Evolutionary conservation across 148 eudicot genomes (phyloP).

Genomic region (Amaranthus palmeri): DNA sequence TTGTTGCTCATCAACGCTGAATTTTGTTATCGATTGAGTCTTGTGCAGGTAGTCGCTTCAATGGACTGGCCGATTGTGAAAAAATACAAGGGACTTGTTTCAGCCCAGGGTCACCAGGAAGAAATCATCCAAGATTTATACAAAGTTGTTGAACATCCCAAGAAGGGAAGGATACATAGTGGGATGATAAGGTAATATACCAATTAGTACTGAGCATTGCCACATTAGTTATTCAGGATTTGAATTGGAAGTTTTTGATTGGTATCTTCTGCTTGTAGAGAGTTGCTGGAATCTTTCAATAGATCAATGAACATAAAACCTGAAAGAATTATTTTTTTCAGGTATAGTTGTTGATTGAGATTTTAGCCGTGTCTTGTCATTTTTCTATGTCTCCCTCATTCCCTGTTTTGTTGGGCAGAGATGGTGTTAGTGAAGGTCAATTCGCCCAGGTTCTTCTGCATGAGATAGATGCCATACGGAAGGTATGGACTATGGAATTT

Average conservation of each 20-base stretch:
- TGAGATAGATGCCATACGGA: constrained; percentile 79
- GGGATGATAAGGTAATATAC: constrained; percentile 64
- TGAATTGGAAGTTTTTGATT: neutral
- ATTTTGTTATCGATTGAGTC: neutral
- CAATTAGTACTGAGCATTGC: neutral
- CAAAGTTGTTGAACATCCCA: constrained; percentile 33
- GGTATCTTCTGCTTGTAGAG: constrained; percentile 38
- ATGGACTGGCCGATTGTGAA: constrained; percentile 88
- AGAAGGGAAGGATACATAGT: constrained; percentile 33
- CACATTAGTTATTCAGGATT: neutral
- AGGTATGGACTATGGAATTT: constrained; percentile 34
- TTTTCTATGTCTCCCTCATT: neutral
- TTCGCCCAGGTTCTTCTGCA: constrained; percentile 58
- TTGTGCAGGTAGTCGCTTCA: constrained; percentile 74
- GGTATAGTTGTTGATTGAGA: constrained; percentile 25
- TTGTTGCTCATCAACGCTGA: no score
- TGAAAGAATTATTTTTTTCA: constrained; percentile 66
- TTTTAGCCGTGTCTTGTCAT: neutral
- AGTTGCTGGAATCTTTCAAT: constrained; percentile 38
- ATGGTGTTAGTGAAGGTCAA: constrained; percentile 94
- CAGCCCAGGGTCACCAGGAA: constrained; percentile 59
- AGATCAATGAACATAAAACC: constrained; percentile 37
- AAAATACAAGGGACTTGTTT: constrained; percentile 62
- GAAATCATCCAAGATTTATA: constrained; percentile 68
- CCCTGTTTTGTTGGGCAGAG: constrained; percentile 37